A percentile compares a stretch with the other conserved stretches of the same genome.
Evolutionary conservation across 345 rosid species (phyloP).

Genomic region (Murraya paniculata): DNA sequence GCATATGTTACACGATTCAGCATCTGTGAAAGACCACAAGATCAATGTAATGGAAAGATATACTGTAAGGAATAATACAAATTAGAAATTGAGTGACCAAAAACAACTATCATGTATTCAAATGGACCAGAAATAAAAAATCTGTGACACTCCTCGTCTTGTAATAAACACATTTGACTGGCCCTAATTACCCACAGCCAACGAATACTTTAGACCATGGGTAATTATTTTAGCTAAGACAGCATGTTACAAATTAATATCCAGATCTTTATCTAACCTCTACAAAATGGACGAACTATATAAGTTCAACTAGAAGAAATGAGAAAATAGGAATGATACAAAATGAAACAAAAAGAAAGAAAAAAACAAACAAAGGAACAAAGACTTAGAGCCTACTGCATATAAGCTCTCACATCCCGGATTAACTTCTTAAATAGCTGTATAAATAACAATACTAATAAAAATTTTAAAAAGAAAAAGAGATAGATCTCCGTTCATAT

Average conservation of each 20-base stretch:
- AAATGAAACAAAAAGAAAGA: background rate
- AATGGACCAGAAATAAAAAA: slow-evolving; percentile 13
- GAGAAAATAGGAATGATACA: no score
- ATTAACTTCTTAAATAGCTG: no score
- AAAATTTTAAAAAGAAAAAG: background rate
- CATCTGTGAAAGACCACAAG: slow-evolving; percentile 40
- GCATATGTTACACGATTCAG: slow-evolving; percentile 88
- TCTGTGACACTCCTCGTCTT: slow-evolving; percentile 73
- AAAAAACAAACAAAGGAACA: no score
- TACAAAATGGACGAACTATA: slow-evolving; percentile 31
- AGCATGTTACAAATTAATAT: slow-evolving; percentile 87
- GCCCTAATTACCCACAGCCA: slow-evolving; percentile 98
- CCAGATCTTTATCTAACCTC: slow-evolving; percentile 93
- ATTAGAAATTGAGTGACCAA: background rate
- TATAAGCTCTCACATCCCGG: no score
- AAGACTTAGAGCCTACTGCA: no score
- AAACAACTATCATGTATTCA: background rate
- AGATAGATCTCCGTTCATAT: slow-evolving; percentile 36
- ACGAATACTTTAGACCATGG: slow-evolving; percentile 90
- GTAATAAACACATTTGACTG: slow-evolving; percentile 96
- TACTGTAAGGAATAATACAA: no score
- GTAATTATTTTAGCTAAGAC: slow-evolving; percentile 95
- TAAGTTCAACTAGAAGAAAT: background rate
- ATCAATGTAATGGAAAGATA: slow-evolving; percentile 1
- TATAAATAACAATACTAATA: no score